These are phyloP conservation scores for Boletus sensibilis DNA, from an alignment of 768 basidiomycete genomes.

Conservation along the genomic window DNA sequence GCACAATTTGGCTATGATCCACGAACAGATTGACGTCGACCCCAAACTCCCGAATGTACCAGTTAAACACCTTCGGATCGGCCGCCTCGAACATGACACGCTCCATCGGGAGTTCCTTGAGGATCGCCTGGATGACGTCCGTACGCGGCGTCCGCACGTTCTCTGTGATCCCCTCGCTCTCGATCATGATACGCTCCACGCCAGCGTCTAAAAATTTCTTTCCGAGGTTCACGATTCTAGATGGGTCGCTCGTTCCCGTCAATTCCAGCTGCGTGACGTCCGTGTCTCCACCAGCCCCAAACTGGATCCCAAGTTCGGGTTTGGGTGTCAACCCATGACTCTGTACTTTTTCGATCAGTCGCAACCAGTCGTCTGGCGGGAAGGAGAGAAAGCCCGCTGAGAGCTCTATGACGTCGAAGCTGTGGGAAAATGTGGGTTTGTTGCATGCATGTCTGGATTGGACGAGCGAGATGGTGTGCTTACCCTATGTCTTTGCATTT, in stretches of 20 bases:
- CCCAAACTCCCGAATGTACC: conserved; percentile 46
- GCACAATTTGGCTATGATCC: conserved; percentile 46
- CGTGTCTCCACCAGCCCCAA: conserved; percentile 46
- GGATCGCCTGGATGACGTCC: conserved; percentile 44
- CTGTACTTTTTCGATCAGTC: conserved; percentile 39
- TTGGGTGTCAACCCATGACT: conserved; percentile 43
- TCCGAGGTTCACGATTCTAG: conserved; percentile 37
- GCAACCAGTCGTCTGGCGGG: conserved; percentile 43
- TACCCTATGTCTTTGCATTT: conserved; percentile 15
- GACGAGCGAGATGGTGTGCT: background rate
- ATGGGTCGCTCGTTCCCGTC: conserved; percentile 32
- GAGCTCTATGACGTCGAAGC: conserved; percentile 46
- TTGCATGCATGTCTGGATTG: background rate
- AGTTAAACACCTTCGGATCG: conserved; percentile 44
- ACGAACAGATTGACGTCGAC: conserved; percentile 43
- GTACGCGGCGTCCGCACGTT: conserved; percentile 43
- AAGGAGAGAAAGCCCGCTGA: conserved; percentile 48
- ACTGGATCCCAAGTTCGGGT: conserved; percentile 46
- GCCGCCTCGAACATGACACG: conserved; percentile 50
- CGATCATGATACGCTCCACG: conserved; percentile 47
- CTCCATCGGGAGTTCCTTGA: conserved; percentile 38
- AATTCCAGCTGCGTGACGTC: conserved; percentile 37
- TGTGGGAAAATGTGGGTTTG: conserved; percentile 5
- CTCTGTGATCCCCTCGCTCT: conserved; percentile 48
- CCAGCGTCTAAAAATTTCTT: conserved; percentile 42